Percentiles rank a stretch among this genome's conserved stretches.
Evolutionary conservation across 805 yeast species (phyloP).

Genomic region (Candida hungchunana): DNA sequence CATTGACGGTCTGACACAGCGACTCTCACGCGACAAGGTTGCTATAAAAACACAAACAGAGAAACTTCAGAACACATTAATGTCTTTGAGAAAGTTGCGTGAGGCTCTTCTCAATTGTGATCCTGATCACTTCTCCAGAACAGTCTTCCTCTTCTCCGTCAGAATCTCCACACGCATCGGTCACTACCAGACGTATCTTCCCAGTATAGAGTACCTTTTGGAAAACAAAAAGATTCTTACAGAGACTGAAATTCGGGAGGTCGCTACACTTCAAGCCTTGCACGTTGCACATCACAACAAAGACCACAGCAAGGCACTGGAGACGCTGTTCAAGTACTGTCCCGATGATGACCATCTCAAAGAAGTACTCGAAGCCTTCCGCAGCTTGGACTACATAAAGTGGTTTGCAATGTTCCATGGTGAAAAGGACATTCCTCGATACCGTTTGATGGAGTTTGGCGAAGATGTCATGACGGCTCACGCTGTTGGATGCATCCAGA

Average conservation of each 20-base stretch:
- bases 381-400: conserved; percentile 29
- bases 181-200: conserved; percentile 54
- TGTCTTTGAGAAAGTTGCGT: conserved; percentile 47
- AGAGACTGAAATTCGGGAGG: conserved; percentile 35
- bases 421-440: conserved; percentile 14
- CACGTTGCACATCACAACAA: conserved; percentile 34
- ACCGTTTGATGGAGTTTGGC: conserved; percentile 42
- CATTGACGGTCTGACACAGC: conserved; percentile 3
- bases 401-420: conserved; percentile 30
- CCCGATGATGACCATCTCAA: conserved; percentile 31
- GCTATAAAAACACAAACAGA: too few relatives aligned
- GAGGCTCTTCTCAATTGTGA: conserved; percentile 44
- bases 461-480: conserved; percentile 28
- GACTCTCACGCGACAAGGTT: too few relatives aligned
- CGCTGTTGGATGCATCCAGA: conserved; percentile 32
- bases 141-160: conserved; percentile 48
- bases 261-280: conserved; percentile 38
- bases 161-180: conserved; percentile 43
- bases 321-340: conserved; percentile 27
- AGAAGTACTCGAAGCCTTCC: conserved; percentile 30
- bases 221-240: conserved; percentile 20
- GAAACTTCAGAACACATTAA: conserved; percentile 24
- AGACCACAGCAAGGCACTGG: conserved; percentile 17
- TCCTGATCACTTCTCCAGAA: conserved; percentile 39
- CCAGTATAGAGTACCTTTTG: conserved; percentile 40